phyloP scores from a whole-genome alignment of 1,284 basidiomycete species.

The Leccinum variabile region DNA sequence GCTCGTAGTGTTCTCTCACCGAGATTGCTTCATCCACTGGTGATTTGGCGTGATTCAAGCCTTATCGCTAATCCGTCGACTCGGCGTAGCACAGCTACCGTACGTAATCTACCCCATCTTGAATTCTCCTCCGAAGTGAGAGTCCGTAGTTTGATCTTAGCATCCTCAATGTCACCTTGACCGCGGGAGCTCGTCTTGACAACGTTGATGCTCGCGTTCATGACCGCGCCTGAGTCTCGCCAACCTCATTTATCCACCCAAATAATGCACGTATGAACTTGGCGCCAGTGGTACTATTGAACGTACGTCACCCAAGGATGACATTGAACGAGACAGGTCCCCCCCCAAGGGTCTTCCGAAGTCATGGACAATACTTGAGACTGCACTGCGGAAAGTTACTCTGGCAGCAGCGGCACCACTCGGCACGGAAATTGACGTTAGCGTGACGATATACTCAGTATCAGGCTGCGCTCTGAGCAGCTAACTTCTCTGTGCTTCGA shows the following conservation, averaged over 20 bases:
- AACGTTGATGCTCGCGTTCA: conserved; percentile 65
- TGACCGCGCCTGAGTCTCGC: conserved; percentile 82
- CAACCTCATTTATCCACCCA: conserved; percentile 66
- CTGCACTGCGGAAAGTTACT: too few relatives aligned
- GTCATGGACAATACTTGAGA: conserved; percentile 3
- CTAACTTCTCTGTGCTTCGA: too few relatives aligned
- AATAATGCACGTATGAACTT: conserved; percentile 48
- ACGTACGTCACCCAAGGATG: not conserved
- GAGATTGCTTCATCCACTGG: too few relatives aligned
- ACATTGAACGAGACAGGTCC: conserved; percentile 4
- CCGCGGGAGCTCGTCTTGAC: conserved; percentile 87
- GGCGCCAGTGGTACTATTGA: not conserved
- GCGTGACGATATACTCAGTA: too few relatives aligned
- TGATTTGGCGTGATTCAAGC: too few relatives aligned
- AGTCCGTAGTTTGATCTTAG: conserved; percentile 73
- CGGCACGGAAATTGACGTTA: too few relatives aligned
- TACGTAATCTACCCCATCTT: too few relatives aligned
- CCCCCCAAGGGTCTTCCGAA: conserved; percentile 12
- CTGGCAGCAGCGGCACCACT: too few relatives aligned
- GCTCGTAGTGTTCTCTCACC: not conserved
- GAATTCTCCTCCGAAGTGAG: not conserved
- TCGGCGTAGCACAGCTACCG: too few relatives aligned
- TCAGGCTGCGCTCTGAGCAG: too few relatives aligned
- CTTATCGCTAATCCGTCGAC: too few relatives aligned
- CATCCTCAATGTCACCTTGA: conserved; percentile 91